Evolutionary conservation across 1,284 basidiomycete species (phyloP), one percentile per base, ranked within the genome.

Genomic region (Ustilago nuda): DNA sequence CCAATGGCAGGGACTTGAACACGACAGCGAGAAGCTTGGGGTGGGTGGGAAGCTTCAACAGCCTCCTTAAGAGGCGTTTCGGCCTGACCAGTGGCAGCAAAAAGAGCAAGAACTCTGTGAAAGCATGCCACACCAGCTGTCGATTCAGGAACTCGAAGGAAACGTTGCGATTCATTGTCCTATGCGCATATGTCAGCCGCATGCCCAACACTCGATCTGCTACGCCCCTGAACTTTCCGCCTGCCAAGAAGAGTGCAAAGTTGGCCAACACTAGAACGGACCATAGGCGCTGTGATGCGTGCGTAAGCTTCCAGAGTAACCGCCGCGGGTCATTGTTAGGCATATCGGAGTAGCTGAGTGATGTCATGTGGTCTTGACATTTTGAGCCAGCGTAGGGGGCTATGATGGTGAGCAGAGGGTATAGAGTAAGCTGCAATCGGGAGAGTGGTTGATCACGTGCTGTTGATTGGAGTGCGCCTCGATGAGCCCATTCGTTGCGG

Each of bases 81-180:
- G 91, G 46, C 76, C 91, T 91, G 76, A 98, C 88, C 39, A 98
- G 89, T 0, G 97, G 97, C 3, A 99, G 88, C 7, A 95, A 87
- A 87, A 98, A 98, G 50, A 99, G 88, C 32, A 98, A 88, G 87
- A 99, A 98, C 89, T 99, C 96, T 1, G 96, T 99, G 86, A 99
- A 96, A 1, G 94, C 93, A 85, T 96, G 93, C 97, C 97, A 99
- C 60, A 99, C 96, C 89, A 99, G 93, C 87, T 99, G 97, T 64
- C 97, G 92, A 82, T 99, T 98, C 92, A 99, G 94, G 83, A 95
- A 99, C 85, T 99, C 97, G 87, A 98, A 99, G 81, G 93, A 96
- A 57, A 99, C 93, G 82, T 95, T 92, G 15, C 93, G 90, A 70
- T 91, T 91, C 56, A 92, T 89, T 36, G 92, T 89, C 55, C 90